A percentile compares a stretch with the other conserved stretches of the same genome.
Evolutionary conservation across 148 eudicot species (phyloP).

Genomic region (Mesembryanthemum crystallinum): DNA sequence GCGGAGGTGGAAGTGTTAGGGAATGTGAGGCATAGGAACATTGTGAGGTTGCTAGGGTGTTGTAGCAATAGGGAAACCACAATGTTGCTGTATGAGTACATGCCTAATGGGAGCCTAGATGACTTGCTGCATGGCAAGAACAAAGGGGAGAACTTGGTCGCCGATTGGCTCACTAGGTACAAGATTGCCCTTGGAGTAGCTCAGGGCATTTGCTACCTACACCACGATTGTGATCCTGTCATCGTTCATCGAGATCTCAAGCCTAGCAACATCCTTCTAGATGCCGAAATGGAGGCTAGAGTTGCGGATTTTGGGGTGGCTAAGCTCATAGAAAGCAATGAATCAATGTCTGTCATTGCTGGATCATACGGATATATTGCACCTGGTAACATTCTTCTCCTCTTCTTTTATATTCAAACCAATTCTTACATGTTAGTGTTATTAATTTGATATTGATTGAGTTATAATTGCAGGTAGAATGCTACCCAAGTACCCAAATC

Average conservation of each 20-base stretch:
- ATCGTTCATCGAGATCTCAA: conserved; percentile 92
- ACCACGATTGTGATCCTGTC: conserved; percentile 91
- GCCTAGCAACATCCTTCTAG: conserved; percentile 80
- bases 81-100: conserved; percentile 87
- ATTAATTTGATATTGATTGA: too few relatives aligned
- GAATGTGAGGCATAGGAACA: conserved; percentile 86
- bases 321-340: conserved; percentile 64
- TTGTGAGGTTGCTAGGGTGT: conserved; percentile 81
- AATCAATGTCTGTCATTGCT: conserved; percentile 92
- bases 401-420: neutral
- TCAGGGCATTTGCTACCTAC: conserved; percentile 90
- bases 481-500: neutral
- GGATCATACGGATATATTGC: conserved; percentile 99
- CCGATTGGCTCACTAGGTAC: conserved; percentile 79
- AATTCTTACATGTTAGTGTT: neutral
- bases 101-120: conserved; percentile 94
- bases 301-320: conserved; percentile 98
- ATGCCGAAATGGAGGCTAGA: conserved; percentile 85
- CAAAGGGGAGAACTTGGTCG: conserved; percentile 56
- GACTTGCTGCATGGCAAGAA: conserved; percentile 74
- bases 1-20: conserved; percentile 93
- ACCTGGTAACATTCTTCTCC: conserved; percentile 55
- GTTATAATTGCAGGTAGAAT: too few relatives aligned
- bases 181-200: conserved; percentile 92
- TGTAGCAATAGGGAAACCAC: conserved; percentile 73